phyloP scores from a whole-genome alignment of 2,329 filamentous ascomycete genomes.

The Fusarium pseudonygamai region DNA sequence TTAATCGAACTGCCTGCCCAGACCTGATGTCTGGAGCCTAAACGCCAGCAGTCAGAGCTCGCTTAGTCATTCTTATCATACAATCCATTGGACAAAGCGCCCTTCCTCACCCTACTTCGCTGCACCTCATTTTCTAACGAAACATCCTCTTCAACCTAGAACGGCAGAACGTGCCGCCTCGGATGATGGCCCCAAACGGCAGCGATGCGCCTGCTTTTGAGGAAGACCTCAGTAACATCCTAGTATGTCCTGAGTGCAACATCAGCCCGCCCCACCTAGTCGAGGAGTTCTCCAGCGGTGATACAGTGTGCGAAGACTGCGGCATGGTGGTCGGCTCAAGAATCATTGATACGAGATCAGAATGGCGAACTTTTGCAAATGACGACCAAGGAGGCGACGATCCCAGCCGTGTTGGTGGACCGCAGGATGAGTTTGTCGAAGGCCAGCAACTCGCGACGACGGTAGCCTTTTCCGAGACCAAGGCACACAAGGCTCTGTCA shows the following conservation, averaged over 20 bases:
- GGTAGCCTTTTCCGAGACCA: slow-evolving; percentile 84
- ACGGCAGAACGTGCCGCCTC: slow-evolving; percentile 52
- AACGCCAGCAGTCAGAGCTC: neutral
- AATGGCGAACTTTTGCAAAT: slow-evolving; percentile 99
- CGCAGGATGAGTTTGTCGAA: slow-evolving; percentile 87
- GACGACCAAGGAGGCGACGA: slow-evolving; percentile 97
- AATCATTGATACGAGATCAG: slow-evolving; percentile 93
- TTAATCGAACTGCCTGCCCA: neutral
- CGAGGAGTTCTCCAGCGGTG: slow-evolving; percentile 91
- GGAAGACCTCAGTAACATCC: slow-evolving; percentile 85
- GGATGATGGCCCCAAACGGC: slow-evolving; percentile 58
- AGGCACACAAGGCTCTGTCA: slow-evolving; percentile 76
- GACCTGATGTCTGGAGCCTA: neutral
- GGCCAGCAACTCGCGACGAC: slow-evolving; percentile 89
- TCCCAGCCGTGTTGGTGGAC: slow-evolving; percentile 96
- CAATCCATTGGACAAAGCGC: slow-evolving; percentile 19
- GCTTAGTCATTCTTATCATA: slow-evolving; percentile 28
- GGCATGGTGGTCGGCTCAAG: slow-evolving; percentile 90
- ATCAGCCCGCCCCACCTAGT: slow-evolving; percentile 91
- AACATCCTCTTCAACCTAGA: slow-evolving; percentile 49
- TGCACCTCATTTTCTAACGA: slow-evolving; percentile 30
- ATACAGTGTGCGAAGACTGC: slow-evolving; percentile 92
- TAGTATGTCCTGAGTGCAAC: slow-evolving; percentile 91
- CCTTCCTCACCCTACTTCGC: slow-evolving; percentile 22
- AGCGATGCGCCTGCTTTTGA: slow-evolving; percentile 62